phyloP scores from a whole-genome alignment of 495 filamentous ascomycete genomes.

The Penicillium pancosmium region DNA sequence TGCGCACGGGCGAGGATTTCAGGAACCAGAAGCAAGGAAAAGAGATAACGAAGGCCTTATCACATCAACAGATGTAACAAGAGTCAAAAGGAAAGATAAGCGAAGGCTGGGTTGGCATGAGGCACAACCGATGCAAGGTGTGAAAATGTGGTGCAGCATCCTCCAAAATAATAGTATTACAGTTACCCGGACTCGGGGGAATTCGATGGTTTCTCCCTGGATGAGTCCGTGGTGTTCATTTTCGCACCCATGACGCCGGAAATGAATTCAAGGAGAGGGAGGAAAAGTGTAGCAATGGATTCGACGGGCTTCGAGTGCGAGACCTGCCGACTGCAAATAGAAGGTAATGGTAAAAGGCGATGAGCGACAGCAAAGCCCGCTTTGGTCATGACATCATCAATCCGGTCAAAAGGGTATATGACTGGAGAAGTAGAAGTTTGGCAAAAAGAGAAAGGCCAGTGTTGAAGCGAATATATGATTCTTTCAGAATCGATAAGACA shows the following conservation, averaged over 20 bases:
- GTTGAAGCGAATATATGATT: slow-evolving; percentile 21
- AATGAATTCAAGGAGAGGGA: slow-evolving; percentile 10
- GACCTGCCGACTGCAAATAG: neutral
- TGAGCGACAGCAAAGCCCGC: slow-evolving; percentile 52
- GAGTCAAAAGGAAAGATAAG: slow-evolving; percentile 15
- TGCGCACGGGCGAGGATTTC: slow-evolving; percentile 19
- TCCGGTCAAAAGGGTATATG: slow-evolving; percentile 29
- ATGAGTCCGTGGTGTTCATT: slow-evolving; percentile 11
- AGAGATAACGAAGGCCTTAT: slow-evolving; percentile 26
- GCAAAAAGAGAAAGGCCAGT: slow-evolving; percentile 10
- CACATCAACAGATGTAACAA: slow-evolving; percentile 7
- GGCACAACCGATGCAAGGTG: slow-evolving; percentile 18
- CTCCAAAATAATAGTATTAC: slow-evolving; percentile 38
- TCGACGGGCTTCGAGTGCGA: slow-evolving; percentile 2
- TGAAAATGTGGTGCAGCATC: slow-evolving; percentile 5
- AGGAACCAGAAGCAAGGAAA: slow-evolving; percentile 24
- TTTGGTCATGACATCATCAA: slow-evolving; percentile 48
- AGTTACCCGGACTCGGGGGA: slow-evolving; percentile 19
- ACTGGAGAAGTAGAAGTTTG: slow-evolving; percentile 23
- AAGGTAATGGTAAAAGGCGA: slow-evolving; percentile 23
- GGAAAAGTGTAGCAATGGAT: slow-evolving; percentile 2
- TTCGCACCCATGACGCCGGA: slow-evolving; percentile 17
- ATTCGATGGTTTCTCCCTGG: slow-evolving; percentile 7
- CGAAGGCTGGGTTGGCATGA: slow-evolving; percentile 19
- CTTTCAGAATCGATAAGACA: slow-evolving; percentile 25